phyloP scores from a whole-genome alignment of 805 yeast genomes.

The Cyberlindnera veronae region DNA sequence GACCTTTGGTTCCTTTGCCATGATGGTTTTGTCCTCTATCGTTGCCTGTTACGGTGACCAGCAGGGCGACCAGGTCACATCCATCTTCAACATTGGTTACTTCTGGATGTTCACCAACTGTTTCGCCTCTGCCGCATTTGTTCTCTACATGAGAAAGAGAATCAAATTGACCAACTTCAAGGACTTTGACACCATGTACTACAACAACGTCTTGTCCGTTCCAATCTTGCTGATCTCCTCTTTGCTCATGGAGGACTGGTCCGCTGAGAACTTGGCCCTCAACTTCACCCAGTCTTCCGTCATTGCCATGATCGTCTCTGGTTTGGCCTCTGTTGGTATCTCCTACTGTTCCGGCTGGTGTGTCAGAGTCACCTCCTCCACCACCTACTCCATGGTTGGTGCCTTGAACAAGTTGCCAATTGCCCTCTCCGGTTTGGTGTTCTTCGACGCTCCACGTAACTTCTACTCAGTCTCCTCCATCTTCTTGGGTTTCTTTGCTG shows the following conservation, averaged over 20 bases:
- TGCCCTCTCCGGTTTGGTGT: constrained; percentile 89
- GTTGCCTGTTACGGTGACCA: constrained; percentile 91
- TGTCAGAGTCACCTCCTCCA: constrained; percentile 97
- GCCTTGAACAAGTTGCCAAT: constrained; percentile 97
- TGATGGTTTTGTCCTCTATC: constrained; percentile 95
- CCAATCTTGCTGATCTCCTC: constrained; percentile 82
- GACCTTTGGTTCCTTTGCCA: constrained; percentile 82
- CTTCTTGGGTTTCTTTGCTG: constrained; percentile 90
- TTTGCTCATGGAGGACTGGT: constrained; percentile 88
- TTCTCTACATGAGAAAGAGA: constrained; percentile 94
- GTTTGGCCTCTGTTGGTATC: constrained; percentile 92
- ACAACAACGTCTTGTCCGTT: constrained; percentile 90
- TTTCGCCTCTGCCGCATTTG: constrained; percentile 90
- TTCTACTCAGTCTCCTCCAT: constrained; percentile 89
- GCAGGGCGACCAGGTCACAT: constrained; percentile 31
- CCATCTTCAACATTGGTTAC: constrained; percentile 67
- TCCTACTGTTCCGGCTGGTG: constrained; percentile 99
- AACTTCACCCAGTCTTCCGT: constrained; percentile 78
- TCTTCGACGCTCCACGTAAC: constrained; percentile 94
- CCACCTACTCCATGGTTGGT: constrained; percentile 99
- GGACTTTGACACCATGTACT: constrained; percentile 97
- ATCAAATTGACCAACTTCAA: constrained; percentile 94
- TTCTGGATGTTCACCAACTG: constrained; percentile 97
- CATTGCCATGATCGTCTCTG: constrained; percentile 83
- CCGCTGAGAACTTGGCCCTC: constrained; percentile 62